Percentiles rank a stretch among this genome's conserved stretches.
These are phyloP conservation scores for Cordyceps farinosa DNA, from an alignment of 2,329 filamentous ascomycete genomes.

Conservation along the genomic window DNA sequence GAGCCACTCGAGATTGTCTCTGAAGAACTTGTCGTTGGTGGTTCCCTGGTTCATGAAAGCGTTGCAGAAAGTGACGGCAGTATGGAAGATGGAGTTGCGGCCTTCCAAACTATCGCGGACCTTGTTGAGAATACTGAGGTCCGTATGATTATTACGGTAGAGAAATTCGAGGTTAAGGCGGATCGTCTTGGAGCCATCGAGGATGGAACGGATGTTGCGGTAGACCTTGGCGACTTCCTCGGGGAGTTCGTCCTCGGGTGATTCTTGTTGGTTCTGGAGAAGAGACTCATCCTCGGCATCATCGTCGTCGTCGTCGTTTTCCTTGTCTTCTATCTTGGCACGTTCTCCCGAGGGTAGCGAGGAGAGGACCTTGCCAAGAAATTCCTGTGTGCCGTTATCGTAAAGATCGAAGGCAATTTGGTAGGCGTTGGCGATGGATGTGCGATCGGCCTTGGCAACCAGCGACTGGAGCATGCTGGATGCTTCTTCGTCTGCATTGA, in stretches of 20 bases:
- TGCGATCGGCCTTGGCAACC: constrained; percentile 72
- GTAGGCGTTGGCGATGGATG: constrained; percentile 82
- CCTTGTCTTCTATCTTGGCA: constrained; percentile 39
- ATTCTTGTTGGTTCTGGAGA: constrained; percentile 46
- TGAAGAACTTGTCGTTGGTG: constrained; percentile 97
- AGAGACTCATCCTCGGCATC: constrained; percentile 47
- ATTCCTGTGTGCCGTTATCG: constrained; percentile 97
- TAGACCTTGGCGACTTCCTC: constrained; percentile 56
- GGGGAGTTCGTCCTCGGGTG: constrained; percentile 52
- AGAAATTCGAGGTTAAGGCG: constrained; percentile 94
- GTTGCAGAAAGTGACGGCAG: constrained; percentile 93
- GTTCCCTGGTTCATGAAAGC: constrained; percentile 99
- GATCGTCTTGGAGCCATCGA: constrained; percentile 90
- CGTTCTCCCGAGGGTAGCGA: constrained; percentile 61
- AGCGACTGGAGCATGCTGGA: constrained; percentile 80
- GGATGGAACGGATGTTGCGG: constrained; percentile 61
- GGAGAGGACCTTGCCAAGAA: constrained; percentile 82
- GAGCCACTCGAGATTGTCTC: constrained; percentile 95
- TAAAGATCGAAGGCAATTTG: constrained; percentile 98
- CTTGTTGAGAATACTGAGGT: constrained; percentile 90
- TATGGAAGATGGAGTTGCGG: constrained; percentile 97
- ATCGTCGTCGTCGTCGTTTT: constrained; percentile 42
- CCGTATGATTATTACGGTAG: constrained; percentile 91
- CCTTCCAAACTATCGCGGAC: constrained; percentile 93
- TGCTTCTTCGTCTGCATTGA: constrained; percentile 88